phyloP scores from a whole-genome alignment of 352 stramenopile genomes.

The Blastocystis sp. region DNA sequence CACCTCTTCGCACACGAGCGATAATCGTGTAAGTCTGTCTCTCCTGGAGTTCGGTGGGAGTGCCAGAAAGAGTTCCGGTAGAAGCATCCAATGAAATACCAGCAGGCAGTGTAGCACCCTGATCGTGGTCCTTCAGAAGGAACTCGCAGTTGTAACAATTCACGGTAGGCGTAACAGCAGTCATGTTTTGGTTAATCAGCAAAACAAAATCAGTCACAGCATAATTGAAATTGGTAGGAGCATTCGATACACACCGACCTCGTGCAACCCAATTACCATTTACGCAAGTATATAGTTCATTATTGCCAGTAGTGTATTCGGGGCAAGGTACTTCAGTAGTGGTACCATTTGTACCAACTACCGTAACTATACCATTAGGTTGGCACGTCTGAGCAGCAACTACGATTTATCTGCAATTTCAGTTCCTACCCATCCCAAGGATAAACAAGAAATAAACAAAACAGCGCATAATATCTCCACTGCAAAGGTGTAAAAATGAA shows the following conservation, averaged over 20 bases:
- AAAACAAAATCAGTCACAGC: neutral
- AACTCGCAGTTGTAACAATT: slow-evolving; percentile 36
- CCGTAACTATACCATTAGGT: neutral
- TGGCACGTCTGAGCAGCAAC: neutral
- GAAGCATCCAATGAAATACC: neutral
- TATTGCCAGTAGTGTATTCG: neutral
- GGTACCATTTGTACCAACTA: neutral
- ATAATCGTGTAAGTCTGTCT: neutral
- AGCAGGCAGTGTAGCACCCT: slow-evolving; percentile 18
- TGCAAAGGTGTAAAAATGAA: neutral
- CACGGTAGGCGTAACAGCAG: neutral
- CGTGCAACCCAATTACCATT: neutral
- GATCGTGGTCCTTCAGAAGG: neutral
- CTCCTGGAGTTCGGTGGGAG: slow-evolving; percentile 35
- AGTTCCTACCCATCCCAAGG: neutral
- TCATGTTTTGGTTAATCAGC: slow-evolving; percentile 1
- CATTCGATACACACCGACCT: neutral
- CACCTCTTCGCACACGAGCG: neutral
- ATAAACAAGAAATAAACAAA: neutral
- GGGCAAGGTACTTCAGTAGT: neutral
- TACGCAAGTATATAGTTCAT: neutral
- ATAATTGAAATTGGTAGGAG: slow-evolving; percentile 27
- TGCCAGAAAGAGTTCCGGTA: slow-evolving; percentile 27
- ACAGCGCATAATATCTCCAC: neutral
- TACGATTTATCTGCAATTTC: neutral